Base-by-base conservation (phyloP, 495 filamentous ascomycete genomes). In the Tetracladium setigerum region DNA sequence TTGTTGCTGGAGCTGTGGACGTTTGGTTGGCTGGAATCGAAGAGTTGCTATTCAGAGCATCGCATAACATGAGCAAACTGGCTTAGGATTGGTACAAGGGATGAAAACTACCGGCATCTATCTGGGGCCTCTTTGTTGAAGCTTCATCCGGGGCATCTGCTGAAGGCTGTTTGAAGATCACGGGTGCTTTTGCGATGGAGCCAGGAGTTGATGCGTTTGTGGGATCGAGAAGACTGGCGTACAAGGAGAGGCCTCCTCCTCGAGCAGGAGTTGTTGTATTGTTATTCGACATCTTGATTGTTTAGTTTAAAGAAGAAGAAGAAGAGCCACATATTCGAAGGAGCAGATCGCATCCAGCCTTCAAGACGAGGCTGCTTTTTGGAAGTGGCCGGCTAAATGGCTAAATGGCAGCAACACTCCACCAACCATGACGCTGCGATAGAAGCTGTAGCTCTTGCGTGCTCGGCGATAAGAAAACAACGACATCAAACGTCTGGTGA, bases 1-100 rank as follows among this genome's bases (percentile, higher is more conserved):
- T 36, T 27, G 22, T 59, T 82, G 80, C 30, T 78, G 70, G 43
- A 76, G 61, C 49, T 94, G 87, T 16, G 90, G 90, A 55, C 84
- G 65, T 60, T 79, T 86, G 32, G 80, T 84, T 34, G 90, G 90
- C 62, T 95, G 91, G 68, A 95, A 95, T 59, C 85, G 83, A 51
- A 96, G 72, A 57, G 87, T 79, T 66, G 75, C 81, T 82, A 61
- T 57, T 54, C 17, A 46, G 44, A 43, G 43, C 49, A 41, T 49
- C 42, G 60, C 17, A 36, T 62, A 55, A 60, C 57, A 71, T 80
- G 67, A 81, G 73, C 65, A 69, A 66, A 66, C 49, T 59, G 37
- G 50, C 24, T 42, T 46, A 38, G 40, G 9, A 15, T 8, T 50
- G 18, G 38, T 57, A 41, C 52, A 57, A 60, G 55, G 53, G 62